Percentiles rank a stretch among this genome's conserved stretches.
These are phyloP conservation scores for Glycine tomentella DNA, from an alignment of 306 rosid species.

Conservation along the genomic window DNA sequence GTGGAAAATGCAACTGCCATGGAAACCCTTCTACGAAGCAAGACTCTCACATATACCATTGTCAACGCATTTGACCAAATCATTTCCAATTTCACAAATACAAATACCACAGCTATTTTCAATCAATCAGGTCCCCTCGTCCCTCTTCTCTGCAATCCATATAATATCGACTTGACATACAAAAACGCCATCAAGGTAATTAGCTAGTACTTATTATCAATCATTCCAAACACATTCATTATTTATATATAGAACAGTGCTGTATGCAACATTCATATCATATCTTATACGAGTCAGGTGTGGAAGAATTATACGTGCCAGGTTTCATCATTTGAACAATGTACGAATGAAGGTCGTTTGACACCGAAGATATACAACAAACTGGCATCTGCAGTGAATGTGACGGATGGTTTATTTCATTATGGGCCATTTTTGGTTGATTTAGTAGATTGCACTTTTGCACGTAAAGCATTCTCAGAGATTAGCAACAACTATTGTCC, in stretches of 20 bases:
- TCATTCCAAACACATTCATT: too few species aligned
- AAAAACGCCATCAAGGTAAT: constrained; percentile 35
- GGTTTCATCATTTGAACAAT: constrained; percentile 48
- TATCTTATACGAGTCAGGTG: constrained; percentile 41
- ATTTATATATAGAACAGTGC: too few species aligned
- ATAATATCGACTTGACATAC: constrained; percentile 47
- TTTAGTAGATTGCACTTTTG: constrained; percentile 72
- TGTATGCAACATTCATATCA: too few species aligned
- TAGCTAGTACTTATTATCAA: neutral
- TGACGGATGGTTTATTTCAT: constrained; percentile 65
- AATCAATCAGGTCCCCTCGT: constrained; percentile 73
- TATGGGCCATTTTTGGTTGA: constrained; percentile 71
- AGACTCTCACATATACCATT: constrained; percentile 51
- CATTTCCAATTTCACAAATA: constrained; percentile 50
- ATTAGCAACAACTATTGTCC: constrained; percentile 69
- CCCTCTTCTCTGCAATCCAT: constrained; percentile 81
- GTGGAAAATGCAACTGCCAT: constrained; percentile 65
- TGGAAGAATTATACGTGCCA: constrained; percentile 69
- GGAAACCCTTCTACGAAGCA: constrained; percentile 56
- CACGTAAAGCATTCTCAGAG: constrained; percentile 58
- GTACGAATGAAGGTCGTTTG: constrained; percentile 62
- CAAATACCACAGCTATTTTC: constrained; percentile 38
- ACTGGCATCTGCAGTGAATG: constrained; percentile 55
- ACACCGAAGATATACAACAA: constrained; percentile 63
- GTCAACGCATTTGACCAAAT: constrained; percentile 49